Conservation (phyloP, 1,284 basidiomycete genomes). For the Puccinia horiana region DNA sequence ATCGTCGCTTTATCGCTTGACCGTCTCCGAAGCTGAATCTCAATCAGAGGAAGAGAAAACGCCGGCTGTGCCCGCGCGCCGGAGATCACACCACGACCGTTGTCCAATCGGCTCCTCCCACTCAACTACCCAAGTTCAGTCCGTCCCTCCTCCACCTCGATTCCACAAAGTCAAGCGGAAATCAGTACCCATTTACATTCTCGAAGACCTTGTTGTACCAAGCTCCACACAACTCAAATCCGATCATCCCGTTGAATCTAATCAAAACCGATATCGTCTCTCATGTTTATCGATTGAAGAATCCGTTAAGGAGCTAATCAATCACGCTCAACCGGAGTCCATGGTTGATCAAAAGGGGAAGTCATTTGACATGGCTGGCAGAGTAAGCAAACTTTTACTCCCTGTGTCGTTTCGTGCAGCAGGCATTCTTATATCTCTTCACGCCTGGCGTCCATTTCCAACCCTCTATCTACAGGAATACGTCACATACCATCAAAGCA, state of each 20-base stretch:
- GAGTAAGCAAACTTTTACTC: not conserved
- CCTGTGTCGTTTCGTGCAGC: not conserved
- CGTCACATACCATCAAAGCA: not conserved
- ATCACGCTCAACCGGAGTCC: not conserved
- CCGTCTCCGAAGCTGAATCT: not conserved
- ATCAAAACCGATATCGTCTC: not conserved
- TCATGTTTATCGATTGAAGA: slow-evolving; percentile 2
- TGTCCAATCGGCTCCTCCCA: not conserved
- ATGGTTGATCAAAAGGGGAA: not conserved
- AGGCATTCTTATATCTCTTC: not conserved
- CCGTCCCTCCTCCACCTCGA: not conserved
- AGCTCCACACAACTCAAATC: not conserved
- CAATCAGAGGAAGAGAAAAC: not conserved
- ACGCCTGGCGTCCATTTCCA: not conserved
- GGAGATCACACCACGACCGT: not conserved
- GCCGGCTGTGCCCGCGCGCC: not conserved
- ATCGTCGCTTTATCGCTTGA: not conserved
- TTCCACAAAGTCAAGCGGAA: slow-evolving; percentile 19
- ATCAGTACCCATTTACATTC: not conserved
- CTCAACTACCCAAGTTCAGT: not conserved
- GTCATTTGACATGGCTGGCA: not conserved
- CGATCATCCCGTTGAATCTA: not conserved
- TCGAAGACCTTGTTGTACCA: not conserved
- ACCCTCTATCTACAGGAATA: not conserved
- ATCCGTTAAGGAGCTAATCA: not conserved